Evolutionary conservation across 116 monocot genomes (phyloP).

Genomic region (Trichopus zeylanicus): DNA sequence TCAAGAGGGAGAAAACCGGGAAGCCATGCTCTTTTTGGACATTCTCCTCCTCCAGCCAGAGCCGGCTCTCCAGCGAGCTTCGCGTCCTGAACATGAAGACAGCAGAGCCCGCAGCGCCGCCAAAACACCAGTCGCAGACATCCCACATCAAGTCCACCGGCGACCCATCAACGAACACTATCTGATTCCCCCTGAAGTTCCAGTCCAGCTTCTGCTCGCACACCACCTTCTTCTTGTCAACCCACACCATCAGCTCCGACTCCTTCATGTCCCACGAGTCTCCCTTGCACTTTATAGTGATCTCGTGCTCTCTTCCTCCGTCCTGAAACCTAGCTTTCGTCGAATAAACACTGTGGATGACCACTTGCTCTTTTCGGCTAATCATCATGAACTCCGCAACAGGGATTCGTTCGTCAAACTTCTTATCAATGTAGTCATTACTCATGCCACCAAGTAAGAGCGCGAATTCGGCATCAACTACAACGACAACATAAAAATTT

Average conservation of each 20-base stretch:
- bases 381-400: constrained; percentile 20
- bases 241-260: constrained; percentile 34
- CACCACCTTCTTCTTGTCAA: constrained; percentile 49
- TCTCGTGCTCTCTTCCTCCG: constrained; percentile 35
- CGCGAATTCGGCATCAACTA: constrained; percentile 3
- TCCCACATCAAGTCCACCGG: constrained; percentile 55
- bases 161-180: constrained; percentile 44
- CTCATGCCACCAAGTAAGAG: constrained; percentile 40
- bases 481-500: constrained; percentile 53
- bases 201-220: constrained; percentile 28
- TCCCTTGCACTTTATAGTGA: constrained; percentile 31
- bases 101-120: constrained; percentile 21
- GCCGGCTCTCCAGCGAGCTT: constrained; percentile 56
- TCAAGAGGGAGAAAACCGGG: constrained; percentile 55
- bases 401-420: constrained; percentile 9
- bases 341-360: constrained; percentile 19
- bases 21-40: constrained; percentile 8
- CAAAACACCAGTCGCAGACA: constrained; percentile 44
- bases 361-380: constrained; percentile 31
- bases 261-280: constrained; percentile 6
- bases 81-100: constrained; percentile 60
- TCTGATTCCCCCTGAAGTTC: constrained; percentile 69
- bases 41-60: constrained; percentile 64
- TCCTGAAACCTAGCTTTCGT: constrained; percentile 33
- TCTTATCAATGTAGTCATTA: constrained; percentile 22